These are phyloP conservation scores for Olyra latifolia DNA, from an alignment of 176 grass and related monocot genomes.

Conservation along the genomic window DNA sequence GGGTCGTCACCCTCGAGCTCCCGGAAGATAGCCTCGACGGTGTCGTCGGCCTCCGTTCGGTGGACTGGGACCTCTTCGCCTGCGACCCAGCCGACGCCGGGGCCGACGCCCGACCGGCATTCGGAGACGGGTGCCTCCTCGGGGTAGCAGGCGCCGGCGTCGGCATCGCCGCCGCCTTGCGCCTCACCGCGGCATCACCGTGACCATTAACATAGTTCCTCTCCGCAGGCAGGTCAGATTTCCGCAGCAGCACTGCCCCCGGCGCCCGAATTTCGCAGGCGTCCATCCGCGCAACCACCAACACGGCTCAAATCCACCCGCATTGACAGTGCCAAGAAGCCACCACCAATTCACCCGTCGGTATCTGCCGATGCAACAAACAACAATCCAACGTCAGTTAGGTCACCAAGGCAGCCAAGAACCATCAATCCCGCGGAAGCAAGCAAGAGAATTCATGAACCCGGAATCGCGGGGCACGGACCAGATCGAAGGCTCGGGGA, in stretches of 20 bases:
- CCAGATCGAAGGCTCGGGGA: constrained; percentile 35
- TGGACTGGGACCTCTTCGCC: constrained; percentile 57
- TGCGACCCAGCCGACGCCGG: constrained; percentile 30
- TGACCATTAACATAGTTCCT: constrained; percentile 35
- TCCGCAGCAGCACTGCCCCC: constrained; percentile 28
- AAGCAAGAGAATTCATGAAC: constrained; percentile 13
- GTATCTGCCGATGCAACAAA: constrained; percentile 30
- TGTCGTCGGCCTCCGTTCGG: constrained; percentile 51
- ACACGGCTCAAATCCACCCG: constrained; percentile 41
- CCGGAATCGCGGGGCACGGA: constrained; percentile 33
- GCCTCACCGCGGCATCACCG: constrained; percentile 19
- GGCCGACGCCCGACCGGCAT: constrained; percentile 33
- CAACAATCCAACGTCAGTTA: neutral
- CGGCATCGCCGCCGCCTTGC: constrained; percentile 33
- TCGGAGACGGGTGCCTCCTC: constrained; percentile 63
- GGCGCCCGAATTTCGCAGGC: constrained; percentile 39
- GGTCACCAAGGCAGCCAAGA: neutral
- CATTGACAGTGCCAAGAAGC: constrained; percentile 46
- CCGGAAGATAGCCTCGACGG: constrained; percentile 34
- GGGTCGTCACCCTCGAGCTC: constrained; percentile 30
- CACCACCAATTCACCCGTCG: constrained; percentile 24
- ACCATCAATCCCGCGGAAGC: neutral
- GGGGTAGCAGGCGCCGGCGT: constrained; percentile 38
- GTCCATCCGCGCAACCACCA: constrained; percentile 50
- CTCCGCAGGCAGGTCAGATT: constrained; percentile 51